Evolutionary conservation across 2,329 filamentous ascomycete genomes (phyloP).

Genomic region (Malbranchea zuffiana): DNA sequence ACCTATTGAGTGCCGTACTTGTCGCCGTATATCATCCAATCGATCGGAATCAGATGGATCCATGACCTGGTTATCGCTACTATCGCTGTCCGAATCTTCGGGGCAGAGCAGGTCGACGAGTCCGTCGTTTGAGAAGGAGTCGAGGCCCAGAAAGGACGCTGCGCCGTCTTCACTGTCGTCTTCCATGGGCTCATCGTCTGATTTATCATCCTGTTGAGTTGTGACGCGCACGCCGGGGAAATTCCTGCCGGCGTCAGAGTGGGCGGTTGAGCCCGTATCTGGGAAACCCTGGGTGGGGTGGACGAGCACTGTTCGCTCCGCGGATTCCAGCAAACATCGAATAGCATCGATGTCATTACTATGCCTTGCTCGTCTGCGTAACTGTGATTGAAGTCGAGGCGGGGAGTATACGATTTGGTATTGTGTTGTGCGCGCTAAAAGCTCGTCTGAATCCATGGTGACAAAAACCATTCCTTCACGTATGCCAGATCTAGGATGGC

Average conservation of each 20-base stretch:
- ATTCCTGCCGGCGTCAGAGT: constrained; percentile 7
- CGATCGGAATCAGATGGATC: constrained; percentile 5
- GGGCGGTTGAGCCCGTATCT: not conserved
- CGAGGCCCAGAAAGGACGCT: constrained; percentile 19
- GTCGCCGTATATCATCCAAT: constrained; percentile 6
- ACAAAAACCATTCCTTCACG: constrained; percentile 90
- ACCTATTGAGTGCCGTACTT: constrained; percentile 2
- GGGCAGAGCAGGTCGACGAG: constrained; percentile 10
- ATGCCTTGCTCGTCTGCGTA: not conserved
- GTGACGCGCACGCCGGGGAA: constrained; percentile 25
- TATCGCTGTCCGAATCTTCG: constrained; percentile 1
- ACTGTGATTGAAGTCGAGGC: constrained; percentile 11
- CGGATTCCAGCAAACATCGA: not conserved
- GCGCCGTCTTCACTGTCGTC: constrained; percentile 19
- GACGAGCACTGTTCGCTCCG: constrained; percentile 5
- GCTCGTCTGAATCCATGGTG: constrained; percentile 69
- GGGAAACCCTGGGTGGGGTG: constrained; percentile 4
- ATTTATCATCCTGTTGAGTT: constrained; percentile 29
- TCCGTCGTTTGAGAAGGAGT: constrained; percentile 18
- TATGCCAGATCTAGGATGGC: constrained; percentile 44
- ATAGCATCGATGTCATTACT: not conserved
- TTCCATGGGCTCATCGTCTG: constrained; percentile 29
- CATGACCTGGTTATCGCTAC: constrained; percentile 5
- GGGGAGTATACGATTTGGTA: constrained; percentile 60
- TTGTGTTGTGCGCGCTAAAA: constrained; percentile 59